Evolutionary conservation across 305 asterid genomes (phyloP), one percentile per base, ranked within the genome.

Genomic region (Fraxinus nigra): DNA sequence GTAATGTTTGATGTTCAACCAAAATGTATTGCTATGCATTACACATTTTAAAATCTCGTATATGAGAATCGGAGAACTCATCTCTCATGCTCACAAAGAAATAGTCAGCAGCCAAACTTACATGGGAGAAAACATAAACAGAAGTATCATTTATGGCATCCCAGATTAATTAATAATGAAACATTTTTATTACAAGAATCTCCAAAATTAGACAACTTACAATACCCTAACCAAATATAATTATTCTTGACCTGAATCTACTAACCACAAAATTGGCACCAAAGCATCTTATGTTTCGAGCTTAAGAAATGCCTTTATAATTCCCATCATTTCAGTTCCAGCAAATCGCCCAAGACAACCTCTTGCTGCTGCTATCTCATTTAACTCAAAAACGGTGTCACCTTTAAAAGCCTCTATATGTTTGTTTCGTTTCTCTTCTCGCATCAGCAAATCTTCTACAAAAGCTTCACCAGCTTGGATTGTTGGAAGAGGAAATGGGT

Each of bases 291-390:
- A 79, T 28, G 5, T 56, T 83, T 83, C 83, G 35, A 92, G 86
- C 78, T 87, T 86, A 38, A 93, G 86, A 88, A 84, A 93, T 2
- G 89, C 85, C 85, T 90, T 95, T 38, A 95, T 92, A 80, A 95
- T 86, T 80, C 91, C 95, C 97, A 95, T 95, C 98, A 95, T 92
- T 86, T 95, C 97, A 80, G 95, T 89, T 32, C 99, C 99, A 46
- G 92, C 86, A 82, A 95, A 95, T 76, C 99, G 86, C 72, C 99
- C 98, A 77, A 94, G 98, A 78, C 89, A 85, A 48, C 99, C 99
- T 84, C 94, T 87, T 59, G 97, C 96, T 18, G 98, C 99, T 33
- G 95, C 94, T 79, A 94, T 79, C 89, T 94, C 99, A 63, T 86
- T 82, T 72, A 90, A 92, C 89, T 92, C 95, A 11, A 2, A 87